phyloP scores from a whole-genome alignment of 495 filamentous ascomycete species.

The Daldinia caldariorum region DNA sequence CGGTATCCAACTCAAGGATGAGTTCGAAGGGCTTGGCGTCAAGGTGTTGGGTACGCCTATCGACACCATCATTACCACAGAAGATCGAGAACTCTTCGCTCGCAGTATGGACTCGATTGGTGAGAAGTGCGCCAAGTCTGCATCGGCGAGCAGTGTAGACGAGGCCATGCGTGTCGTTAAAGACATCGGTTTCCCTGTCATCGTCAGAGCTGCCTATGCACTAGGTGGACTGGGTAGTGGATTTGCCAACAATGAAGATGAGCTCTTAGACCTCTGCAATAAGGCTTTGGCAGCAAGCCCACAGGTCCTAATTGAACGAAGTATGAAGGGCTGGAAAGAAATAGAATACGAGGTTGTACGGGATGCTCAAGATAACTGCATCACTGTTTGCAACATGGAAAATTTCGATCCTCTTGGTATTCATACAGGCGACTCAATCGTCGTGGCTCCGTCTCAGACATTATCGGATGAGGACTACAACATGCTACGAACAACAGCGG shows the following conservation, averaged over 20 bases:
- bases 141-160: conserved; percentile 84
- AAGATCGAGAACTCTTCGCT: conserved; percentile 96
- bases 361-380: conserved; percentile 96
- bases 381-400: conserved; percentile 99
- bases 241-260: conserved; percentile 89
- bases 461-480: conserved; percentile 98
- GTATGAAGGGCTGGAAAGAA: conserved; percentile 99
- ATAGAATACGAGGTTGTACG: conserved; percentile 99
- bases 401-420: conserved; percentile 99
- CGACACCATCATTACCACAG: conserved; percentile 96
- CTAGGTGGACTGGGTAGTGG: conserved; percentile 95
- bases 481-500: conserved; percentile 97
- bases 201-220: conserved; percentile 95
- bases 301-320: conserved; percentile 94
- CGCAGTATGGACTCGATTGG: conserved; percentile 98
- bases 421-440: conserved; percentile 98
- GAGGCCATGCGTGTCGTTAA: conserved; percentile 87
- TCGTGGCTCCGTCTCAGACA: conserved; percentile 96
- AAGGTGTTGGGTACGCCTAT: conserved; percentile 96
- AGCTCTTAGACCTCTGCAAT: conserved; percentile 89
- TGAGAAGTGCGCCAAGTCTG: conserved; percentile 97
- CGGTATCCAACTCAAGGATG: conserved; percentile 95
- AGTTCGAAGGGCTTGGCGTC: conserved; percentile 90
- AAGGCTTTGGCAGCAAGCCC: conserved; percentile 95
- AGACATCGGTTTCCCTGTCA: conserved; percentile 93